Base-by-base conservation (phyloP, 768 basidiomycete genomes). In the Podaxis pistillaris region DNA sequence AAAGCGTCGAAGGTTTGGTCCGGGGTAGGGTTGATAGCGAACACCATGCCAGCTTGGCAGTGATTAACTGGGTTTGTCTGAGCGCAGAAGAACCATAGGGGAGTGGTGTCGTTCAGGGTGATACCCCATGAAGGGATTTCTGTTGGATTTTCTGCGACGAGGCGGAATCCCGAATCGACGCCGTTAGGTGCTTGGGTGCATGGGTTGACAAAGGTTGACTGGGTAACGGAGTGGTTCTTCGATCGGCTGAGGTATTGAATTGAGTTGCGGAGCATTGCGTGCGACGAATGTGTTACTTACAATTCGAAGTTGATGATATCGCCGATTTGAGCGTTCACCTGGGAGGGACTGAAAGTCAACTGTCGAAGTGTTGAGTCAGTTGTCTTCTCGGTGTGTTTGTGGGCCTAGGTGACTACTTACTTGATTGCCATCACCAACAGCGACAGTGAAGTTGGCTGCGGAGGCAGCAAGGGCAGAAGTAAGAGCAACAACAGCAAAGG, bases 71-170 rank as follows among this genome's bases (percentile, higher is more conserved):
- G 70, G 11, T 11, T 66, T 1, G 74, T 77, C 71, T 87, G 85
- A 17, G 75, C 77, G 65, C 85, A 87, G 79, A 78, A 85, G 79
- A 87, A 86, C 86, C 86, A 88, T 26, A 86, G 71, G 11, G 86
- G 83, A 2, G 75, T 66, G n/a, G 76, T 72, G 17, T 83, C 74
- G 56, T 74, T 71, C 58, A 86, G 68, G 47, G 77, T 80, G 74
- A 85, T 74, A 55, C 71, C 80, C 77, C 77, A 85, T 37, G 76
- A 67, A 17, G 80, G 79, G 56, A 82, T 71, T 19, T 56, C 5
- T 4, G 73, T 68, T 9, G 79, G 70, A 28, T 69, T 70, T 36
- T 71, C 66, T 13, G 72, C 62, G 36, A 79, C 75, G 26, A 73
- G 65, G 67, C 75, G 73, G 78, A 83, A 88, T 40, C 83, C 84